A percentile compares a stretch with the other conserved stretches of the same genome.
Conservation (phyloP, 768 basidiomycete genomes). For the Mycena kentingensis region DNA sequence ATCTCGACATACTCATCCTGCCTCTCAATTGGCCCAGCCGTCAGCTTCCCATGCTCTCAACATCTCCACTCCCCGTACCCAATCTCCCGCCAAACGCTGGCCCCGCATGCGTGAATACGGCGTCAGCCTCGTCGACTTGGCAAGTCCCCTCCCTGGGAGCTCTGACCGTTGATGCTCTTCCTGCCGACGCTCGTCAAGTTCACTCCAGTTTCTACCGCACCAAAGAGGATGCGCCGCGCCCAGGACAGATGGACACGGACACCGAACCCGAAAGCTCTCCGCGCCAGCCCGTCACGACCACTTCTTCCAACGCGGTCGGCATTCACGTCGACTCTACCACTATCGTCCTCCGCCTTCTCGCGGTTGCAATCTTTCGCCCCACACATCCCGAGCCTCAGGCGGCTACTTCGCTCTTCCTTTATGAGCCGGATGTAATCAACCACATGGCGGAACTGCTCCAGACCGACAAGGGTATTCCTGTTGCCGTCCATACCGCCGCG, state of each 20-base stretch:
- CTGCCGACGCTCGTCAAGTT: slow-evolving; percentile 75
- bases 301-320: slow-evolving; percentile 53
- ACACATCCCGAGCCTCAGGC: slow-evolving; percentile 81
- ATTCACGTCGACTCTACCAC: slow-evolving; percentile 66
- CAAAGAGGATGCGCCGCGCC: slow-evolving; percentile 42
- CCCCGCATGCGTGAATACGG: slow-evolving; percentile 79
- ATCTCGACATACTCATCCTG: slow-evolving; percentile 84
- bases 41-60: slow-evolving; percentile 81
- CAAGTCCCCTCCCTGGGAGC: slow-evolving; percentile 53
- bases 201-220: slow-evolving; percentile 81
- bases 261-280: slow-evolving; percentile 47
- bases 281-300: slow-evolving; percentile 44
- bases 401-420: slow-evolving; percentile 82
- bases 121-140: slow-evolving; percentile 73
- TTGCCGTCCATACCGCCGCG: slow-evolving; percentile 78
- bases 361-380: slow-evolving; percentile 90
- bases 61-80: slow-evolving; percentile 78
- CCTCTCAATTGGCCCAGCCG: slow-evolving; percentile 78
- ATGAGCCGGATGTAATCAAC: slow-evolving; percentile 89
- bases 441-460: slow-evolving; percentile 90
- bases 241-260: slow-evolving; percentile 51
- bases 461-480: slow-evolving; percentile 70
- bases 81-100: slow-evolving; percentile 85
- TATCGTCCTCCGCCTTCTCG: slow-evolving; percentile 73
- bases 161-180: slow-evolving; percentile 60